Evolutionary conservation across 2,329 filamentous ascomycete species (phyloP), one percentile per base, ranked within the genome.

Genomic region (Penicillium sp.): DNA sequence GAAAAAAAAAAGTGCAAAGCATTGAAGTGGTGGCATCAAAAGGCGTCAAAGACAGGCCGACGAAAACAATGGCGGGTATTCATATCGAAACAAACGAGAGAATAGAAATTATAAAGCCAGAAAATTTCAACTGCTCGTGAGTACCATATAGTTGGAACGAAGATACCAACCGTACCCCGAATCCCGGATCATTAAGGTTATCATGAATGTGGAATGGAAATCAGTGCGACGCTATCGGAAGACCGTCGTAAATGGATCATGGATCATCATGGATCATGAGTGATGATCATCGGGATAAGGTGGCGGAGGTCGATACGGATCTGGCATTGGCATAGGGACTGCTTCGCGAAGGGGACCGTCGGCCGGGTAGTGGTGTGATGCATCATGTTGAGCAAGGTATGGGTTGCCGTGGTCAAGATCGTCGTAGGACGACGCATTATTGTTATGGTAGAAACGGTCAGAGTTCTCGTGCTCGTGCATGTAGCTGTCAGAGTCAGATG

Each of bases 271-370:
- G 4, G 33, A 54, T 54, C 51, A 63, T 56, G 22, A 33, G 45
- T 41, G 50, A 41, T 57, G 61, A 35, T 61, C 50, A 25, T 61
- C 61, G 25, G 63, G 58, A 27, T 63, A 60, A 1, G 57, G 58
- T 16, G 66, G 60, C 25, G 65, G 60, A 27, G 66, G 61, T 40
- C 63, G 60, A 43, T 66, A 69, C 13, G 63, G 50, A 16, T 69
- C 67, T 2, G 66, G 63, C 38, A 70, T 57, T 31, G 67, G 66
- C 24, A 69, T 68, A 4, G 67, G 67, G 1, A 56, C 57, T 31
- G 67, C 63, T 46, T 68, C 63, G 22, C 64, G 64, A 11, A 69
- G 60, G 7, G 58, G 53, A n/a, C 52, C 55, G n/a, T 63, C 50
- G 8, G 50, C 42, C n/a, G 58, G 54, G 46, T 64, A 65, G 13